Percentiles rank a stretch among this genome's conserved stretches.
Evolutionary conservation across 768 basidiomycete genomes (phyloP).

Genomic region (Suillus brevipes): DNA sequence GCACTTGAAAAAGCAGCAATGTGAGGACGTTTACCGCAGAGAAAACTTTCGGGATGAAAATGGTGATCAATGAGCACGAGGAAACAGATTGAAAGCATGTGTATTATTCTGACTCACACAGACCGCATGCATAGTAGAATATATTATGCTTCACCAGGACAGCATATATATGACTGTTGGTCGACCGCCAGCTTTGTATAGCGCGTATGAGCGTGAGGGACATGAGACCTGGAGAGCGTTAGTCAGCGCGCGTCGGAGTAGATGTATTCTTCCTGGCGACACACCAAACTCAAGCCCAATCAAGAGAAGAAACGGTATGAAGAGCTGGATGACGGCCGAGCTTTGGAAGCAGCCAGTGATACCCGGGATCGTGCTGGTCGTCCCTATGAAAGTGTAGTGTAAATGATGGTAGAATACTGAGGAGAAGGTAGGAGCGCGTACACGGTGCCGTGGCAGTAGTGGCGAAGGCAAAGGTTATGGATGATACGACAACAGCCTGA

Average conservation of each 20-base stretch:
- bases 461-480: not conserved
- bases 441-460: slow-evolving; percentile 4
- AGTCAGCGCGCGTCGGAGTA: not conserved
- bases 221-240: not conserved
- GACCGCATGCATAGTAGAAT: slow-evolving; percentile 1
- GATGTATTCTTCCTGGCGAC: not conserved
- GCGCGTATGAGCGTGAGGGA: not conserved
- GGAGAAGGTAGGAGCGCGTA: not conserved
- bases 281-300: not conserved
- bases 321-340: not conserved
- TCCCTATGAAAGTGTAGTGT: not conserved
- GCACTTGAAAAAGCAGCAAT: not conserved
- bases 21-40: not conserved
- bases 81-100: not conserved
- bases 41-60: not conserved
- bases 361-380: not conserved
- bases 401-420: not conserved
- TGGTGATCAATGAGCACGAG: not conserved
- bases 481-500: not conserved
- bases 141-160: not conserved
- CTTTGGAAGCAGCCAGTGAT: slow-evolving; percentile 2
- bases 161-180: not conserved
- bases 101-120: not conserved
- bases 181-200: slow-evolving; percentile 1
- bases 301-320: not conserved